These are phyloP conservation scores for Globisporangium orthogonon DNA, from an alignment of 352 stramenopile species.

Conservation along the genomic window DNA sequence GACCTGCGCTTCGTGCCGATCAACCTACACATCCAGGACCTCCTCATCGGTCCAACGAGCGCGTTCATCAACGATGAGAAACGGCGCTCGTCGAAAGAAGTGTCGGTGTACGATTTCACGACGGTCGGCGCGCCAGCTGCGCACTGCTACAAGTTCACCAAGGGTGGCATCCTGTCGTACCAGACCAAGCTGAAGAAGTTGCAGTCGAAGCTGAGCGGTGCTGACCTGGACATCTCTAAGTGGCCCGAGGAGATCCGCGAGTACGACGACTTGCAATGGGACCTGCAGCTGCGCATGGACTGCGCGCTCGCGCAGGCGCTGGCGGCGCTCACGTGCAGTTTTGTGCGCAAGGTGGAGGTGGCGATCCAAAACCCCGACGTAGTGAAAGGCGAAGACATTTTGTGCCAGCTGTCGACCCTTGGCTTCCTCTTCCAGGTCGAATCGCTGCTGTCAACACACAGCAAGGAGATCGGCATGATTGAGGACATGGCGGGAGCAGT, in stretches of 20 bases:
- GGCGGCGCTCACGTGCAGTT: conserved; percentile 64
- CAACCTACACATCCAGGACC: conserved; percentile 84
- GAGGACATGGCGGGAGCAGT: conserved; percentile 86
- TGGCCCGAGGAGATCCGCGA: conserved; percentile 78
- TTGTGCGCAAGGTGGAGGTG: conserved; percentile 84
- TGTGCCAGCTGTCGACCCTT: conserved; percentile 77
- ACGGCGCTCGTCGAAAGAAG: conserved; percentile 68
- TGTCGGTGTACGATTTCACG: conserved; percentile 80
- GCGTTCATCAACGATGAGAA: conserved; percentile 83
- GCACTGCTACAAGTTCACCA: conserved; percentile 86
- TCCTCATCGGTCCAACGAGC: conserved; percentile 76
- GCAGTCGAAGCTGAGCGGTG: conserved; percentile 62
- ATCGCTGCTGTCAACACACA: conserved; percentile 91
- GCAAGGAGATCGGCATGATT: conserved; percentile 96
- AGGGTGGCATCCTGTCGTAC: conserved; percentile 77
- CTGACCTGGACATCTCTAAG: conserved; percentile 63
- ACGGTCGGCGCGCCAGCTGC: conserved; percentile 77
- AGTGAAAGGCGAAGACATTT: conserved; percentile 67
- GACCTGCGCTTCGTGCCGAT: conserved; percentile 83
- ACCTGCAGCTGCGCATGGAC: conserved; percentile 83
- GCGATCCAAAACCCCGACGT: conserved; percentile 75
- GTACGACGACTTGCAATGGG: conserved; percentile 83
- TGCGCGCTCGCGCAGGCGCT: conserved; percentile 71
- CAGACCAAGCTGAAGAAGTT: conserved; percentile 79
- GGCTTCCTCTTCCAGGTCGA: conserved; percentile 90